phyloP scores from a whole-genome alignment of 345 rosid genomes.

The Passiflora organensis region DNA sequence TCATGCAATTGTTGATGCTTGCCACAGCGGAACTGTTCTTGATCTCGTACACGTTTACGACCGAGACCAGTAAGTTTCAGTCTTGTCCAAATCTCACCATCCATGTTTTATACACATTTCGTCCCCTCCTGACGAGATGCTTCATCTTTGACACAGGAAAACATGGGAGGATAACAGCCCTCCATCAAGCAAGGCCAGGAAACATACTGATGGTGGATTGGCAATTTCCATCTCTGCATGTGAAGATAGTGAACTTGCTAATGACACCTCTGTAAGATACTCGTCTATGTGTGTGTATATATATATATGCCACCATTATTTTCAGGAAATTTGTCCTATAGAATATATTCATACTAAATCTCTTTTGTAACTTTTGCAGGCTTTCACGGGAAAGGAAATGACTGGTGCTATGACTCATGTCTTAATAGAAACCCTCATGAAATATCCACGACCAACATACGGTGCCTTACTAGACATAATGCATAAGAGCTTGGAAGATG shows the following conservation, averaged over 20 bases:
- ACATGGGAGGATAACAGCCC: constrained; percentile 29
- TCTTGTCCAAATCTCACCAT: neutral
- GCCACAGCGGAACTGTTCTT: constrained; percentile 65
- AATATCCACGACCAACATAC: constrained; percentile 2
- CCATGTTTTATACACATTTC: neutral
- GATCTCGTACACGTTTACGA: constrained; percentile 42
- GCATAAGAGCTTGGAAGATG: constrained; percentile 2
- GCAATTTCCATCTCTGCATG: constrained; percentile 23
- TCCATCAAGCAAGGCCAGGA: constrained; percentile 18
- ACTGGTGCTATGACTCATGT: constrained; percentile 20
- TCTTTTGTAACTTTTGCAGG: no score
- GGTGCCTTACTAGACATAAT: constrained; percentile 14
- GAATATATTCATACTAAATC: no score
- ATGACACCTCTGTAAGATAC: constrained; percentile 11
- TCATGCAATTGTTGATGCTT: constrained; percentile 61
- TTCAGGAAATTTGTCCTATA: neutral
- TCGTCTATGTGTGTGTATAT: no score
- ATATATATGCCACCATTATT: no score
- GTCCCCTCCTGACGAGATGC: neutral
- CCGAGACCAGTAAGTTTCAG: constrained; percentile 21
- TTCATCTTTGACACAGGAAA: constrained; percentile 18
- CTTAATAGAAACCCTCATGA: constrained; percentile 10
- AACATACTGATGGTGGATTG: constrained; percentile 23
- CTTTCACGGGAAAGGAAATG: constrained; percentile 10
- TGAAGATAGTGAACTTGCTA: constrained; percentile 14